phyloP scores from a whole-genome alignment of 345 rosid species.

The Boechera retrofracta region DNA sequence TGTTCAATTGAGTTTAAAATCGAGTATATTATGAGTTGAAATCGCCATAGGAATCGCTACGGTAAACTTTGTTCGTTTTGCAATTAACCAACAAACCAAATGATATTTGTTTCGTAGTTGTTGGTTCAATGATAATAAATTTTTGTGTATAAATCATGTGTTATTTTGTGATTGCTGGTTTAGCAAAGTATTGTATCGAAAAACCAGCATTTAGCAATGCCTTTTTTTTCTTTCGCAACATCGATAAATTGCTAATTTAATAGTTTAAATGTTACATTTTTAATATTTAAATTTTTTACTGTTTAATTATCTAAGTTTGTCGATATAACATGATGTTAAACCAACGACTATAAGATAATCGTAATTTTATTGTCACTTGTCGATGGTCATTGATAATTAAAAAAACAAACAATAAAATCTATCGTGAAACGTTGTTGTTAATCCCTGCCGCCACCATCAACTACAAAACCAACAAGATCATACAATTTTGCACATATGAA shows the following conservation, averaged over 20 bases:
- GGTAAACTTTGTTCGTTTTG: background rate
- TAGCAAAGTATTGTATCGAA: too few species aligned
- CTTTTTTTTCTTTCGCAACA: too few species aligned
- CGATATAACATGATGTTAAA: background rate
- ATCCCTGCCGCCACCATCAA: background rate
- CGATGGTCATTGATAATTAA: background rate
- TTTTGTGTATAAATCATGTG: background rate
- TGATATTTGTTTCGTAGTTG: background rate
- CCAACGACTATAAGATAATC: background rate
- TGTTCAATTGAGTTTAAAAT: too few species aligned
- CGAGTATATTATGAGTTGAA: too few species aligned
- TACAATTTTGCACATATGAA: slow-evolving; percentile 14
- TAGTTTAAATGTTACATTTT: too few species aligned
- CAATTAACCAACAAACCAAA: background rate
- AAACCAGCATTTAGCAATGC: too few species aligned
- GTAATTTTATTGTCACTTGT: background rate
- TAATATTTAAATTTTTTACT: too few species aligned
- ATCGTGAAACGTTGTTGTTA: background rate
- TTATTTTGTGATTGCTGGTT: background rate
- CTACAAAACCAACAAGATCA: background rate
- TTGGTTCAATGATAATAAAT: background rate
- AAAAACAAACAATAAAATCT: background rate
- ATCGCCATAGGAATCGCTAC: too few species aligned
- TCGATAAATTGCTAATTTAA: background rate
- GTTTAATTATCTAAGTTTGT: background rate